Evolutionary conservation across 352 stramenopile genomes (phyloP).

Genomic region (Phytophthora pseudosyringae): DNA sequence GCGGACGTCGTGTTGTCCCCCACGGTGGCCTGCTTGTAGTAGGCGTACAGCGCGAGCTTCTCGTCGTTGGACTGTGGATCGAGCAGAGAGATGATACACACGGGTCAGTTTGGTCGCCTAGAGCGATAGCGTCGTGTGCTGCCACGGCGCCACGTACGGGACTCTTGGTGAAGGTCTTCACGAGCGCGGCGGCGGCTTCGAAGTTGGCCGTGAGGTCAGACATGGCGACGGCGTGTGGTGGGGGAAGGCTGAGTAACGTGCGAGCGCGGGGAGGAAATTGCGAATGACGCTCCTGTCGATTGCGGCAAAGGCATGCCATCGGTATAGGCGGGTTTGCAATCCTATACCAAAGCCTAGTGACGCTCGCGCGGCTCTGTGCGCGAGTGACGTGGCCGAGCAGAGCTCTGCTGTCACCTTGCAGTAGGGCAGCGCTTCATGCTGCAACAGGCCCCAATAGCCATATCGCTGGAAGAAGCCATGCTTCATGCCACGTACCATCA

Average conservation of each 20-base stretch:
- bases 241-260: slow-evolving; percentile 19
- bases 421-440: no score
- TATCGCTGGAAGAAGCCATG: no score
- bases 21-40: slow-evolving; percentile 91
- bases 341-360: slow-evolving; percentile 21
- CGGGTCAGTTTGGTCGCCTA: neutral
- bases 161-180: slow-evolving; percentile 84
- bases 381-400: slow-evolving; percentile 20
- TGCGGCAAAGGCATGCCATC: slow-evolving; percentile 5
- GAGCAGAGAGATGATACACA: slow-evolving; percentile 5
- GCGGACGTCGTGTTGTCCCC: slow-evolving; percentile 86
- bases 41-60: slow-evolving; percentile 90
- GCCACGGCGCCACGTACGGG: slow-evolving; percentile 39
- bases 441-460: no score
- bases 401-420: slow-evolving; percentile 1
- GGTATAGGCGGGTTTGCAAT: slow-evolving; percentile 10
- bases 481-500: no score
- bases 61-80: slow-evolving; percentile 76
- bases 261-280: slow-evolving; percentile 35
- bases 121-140: neutral
- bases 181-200: slow-evolving; percentile 78
- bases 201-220: slow-evolving; percentile 87
- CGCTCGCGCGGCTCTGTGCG: neutral
- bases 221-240: slow-evolving; percentile 43
- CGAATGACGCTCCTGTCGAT: slow-evolving; percentile 38